These are phyloP conservation scores for Phytopythium oedochilum DNA, from an alignment of 352 stramenopile species.

Conservation along the genomic window DNA sequence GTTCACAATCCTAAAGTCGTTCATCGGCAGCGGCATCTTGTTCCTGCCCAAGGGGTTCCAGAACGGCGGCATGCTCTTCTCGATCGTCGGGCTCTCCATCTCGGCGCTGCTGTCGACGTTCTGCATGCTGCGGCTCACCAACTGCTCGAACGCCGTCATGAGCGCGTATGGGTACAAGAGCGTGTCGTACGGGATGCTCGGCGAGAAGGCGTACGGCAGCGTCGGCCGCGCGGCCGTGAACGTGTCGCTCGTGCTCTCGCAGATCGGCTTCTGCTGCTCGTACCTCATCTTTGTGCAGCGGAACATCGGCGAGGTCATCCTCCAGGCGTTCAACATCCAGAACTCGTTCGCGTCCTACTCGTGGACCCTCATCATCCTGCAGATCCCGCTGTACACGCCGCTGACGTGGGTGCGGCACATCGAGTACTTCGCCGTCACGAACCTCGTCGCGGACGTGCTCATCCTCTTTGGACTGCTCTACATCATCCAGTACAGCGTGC, in stretches of 20 bases:
- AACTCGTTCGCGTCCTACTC: slow-evolving; percentile 40
- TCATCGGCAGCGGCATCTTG: slow-evolving; percentile 64
- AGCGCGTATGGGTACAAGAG: slow-evolving; percentile 12
- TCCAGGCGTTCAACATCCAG: slow-evolving; percentile 37
- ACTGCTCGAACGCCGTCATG: slow-evolving; percentile 42
- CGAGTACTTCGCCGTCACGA: slow-evolving; percentile 71
- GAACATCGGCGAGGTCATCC: slow-evolving; percentile 60
- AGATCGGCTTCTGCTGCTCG: slow-evolving; percentile 69
- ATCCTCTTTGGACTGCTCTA: slow-evolving; percentile 56
- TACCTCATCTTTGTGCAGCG: slow-evolving; percentile 75
- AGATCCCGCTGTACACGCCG: slow-evolving; percentile 66
- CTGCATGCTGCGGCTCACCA: slow-evolving; percentile 56
- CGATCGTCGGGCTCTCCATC: slow-evolving; percentile 33
- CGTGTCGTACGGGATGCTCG: slow-evolving; percentile 58
- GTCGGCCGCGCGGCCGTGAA: slow-evolving; percentile 48
- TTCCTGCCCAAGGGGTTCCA: slow-evolving; percentile 67
- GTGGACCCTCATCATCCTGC: slow-evolving; percentile 51
- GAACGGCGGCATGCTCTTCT: slow-evolving; percentile 67
- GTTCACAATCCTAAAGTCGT: slow-evolving; percentile 72
- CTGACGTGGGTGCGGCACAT: slow-evolving; percentile 68
- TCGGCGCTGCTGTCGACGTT: slow-evolving; percentile 50
- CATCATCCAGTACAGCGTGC: slow-evolving; percentile 48
- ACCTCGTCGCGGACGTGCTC: slow-evolving; percentile 55
- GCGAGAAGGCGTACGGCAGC: slow-evolving; percentile 48
- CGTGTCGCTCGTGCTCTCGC: slow-evolving; percentile 64